Evolutionary conservation across 2,329 filamentous ascomycete species (phyloP).

Genomic region (Aspergillus sergii): DNA sequence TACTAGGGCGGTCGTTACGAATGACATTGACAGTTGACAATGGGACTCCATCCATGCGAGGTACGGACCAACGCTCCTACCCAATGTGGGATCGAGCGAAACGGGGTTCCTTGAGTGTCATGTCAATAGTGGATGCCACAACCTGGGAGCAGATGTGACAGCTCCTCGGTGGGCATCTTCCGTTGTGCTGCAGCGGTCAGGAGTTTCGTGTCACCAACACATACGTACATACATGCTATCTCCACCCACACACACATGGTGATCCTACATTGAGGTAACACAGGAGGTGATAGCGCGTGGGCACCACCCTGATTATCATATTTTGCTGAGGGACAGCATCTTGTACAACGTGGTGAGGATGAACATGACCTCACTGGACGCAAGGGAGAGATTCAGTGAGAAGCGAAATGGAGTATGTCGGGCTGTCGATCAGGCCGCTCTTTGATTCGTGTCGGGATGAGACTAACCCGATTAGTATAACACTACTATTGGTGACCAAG

Average conservation of each 20-base stretch:
- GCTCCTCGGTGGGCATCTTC: slow-evolving; percentile 6
- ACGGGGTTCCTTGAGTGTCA: neutral
- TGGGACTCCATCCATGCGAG: neutral
- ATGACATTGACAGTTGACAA: slow-evolving; percentile 6
- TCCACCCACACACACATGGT: neutral
- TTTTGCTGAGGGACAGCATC: neutral
- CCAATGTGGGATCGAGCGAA: neutral
- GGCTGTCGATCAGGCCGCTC: neutral
- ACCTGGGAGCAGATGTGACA: slow-evolving; percentile 12
- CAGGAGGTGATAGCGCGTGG: slow-evolving; percentile 1
- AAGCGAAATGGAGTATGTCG: neutral
- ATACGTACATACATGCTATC: neutral
- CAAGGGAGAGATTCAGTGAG: neutral
- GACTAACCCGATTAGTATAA: neutral
- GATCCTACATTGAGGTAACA: neutral
- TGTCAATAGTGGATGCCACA: slow-evolving; percentile 5
- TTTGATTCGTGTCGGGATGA: neutral
- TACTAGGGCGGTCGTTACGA: neutral
- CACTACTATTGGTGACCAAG: neutral
- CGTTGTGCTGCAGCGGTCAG: neutral
- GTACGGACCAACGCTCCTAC: neutral
- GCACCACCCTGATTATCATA: slow-evolving; percentile 6
- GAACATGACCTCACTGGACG: neutral
- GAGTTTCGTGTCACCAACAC: slow-evolving; percentile 1
- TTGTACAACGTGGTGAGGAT: slow-evolving; percentile 4